Evolutionary conservation across 2,329 filamentous ascomycete species (phyloP).

Genomic region (Neonectria neomacrospora): DNA sequence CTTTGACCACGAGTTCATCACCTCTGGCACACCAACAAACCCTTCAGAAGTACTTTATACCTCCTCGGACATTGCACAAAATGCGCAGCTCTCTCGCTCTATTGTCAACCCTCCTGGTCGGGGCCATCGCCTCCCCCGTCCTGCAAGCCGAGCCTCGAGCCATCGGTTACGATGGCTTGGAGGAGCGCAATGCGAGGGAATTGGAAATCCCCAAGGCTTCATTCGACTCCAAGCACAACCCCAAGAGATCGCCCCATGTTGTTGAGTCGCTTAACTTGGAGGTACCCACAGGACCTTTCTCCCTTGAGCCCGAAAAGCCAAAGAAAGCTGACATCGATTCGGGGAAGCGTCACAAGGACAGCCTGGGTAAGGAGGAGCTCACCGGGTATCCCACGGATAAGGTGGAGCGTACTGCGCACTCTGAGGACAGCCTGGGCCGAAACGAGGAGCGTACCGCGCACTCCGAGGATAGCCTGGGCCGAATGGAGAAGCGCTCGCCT

Average conservation of each 20-base stretch:
- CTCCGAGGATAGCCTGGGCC: neutral
- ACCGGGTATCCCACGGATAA: no score
- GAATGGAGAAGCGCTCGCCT: neutral
- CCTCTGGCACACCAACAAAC: neutral
- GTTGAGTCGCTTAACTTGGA: neutral
- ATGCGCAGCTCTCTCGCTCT: constrained; percentile 17
- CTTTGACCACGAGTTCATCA: neutral
- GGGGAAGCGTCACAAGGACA: neutral
- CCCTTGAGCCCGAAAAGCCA: neutral
- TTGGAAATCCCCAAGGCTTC: neutral
- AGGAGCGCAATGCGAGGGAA: neutral
- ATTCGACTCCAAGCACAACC: neutral
- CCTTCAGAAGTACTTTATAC: neutral
- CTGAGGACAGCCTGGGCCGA: neutral
- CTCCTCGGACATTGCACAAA: neutral
- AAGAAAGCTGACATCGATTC: neutral
- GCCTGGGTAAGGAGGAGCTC: no score
- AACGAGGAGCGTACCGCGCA: no score
- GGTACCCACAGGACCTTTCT: neutral
- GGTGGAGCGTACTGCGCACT: no score
- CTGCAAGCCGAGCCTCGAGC: neutral
- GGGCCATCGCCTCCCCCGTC: constrained; percentile 12
- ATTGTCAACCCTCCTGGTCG: neutral
- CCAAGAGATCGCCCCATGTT: neutral
- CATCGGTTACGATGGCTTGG: neutral